A percentile compares a stretch with the other conserved stretches of the same genome.
These are phyloP conservation scores for Oemleria cerasiformis DNA, from an alignment of 306 rosid genomes.

Conservation along the genomic window DNA sequence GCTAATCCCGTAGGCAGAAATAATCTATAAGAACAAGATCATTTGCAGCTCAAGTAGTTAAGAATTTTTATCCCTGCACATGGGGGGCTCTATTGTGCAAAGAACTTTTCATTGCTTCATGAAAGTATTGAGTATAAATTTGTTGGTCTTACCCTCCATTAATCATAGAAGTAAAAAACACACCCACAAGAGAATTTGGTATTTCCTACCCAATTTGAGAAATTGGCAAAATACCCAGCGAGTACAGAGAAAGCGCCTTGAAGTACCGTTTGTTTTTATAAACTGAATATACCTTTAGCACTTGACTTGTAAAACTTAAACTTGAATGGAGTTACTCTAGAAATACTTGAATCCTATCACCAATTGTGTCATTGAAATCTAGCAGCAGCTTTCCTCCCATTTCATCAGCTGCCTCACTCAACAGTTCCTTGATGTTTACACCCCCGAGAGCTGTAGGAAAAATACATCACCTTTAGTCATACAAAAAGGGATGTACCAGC, in stretches of 20 bases:
- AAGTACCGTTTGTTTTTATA: not conserved
- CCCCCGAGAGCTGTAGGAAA: slow-evolving; percentile 72
- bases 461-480: slow-evolving; percentile 18
- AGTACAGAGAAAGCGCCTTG: not conserved
- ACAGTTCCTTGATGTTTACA: slow-evolving; percentile 69
- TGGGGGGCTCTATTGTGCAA: too few species aligned
- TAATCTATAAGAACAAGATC: too few species aligned
- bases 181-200: not conserved
- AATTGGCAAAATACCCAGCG: not conserved
- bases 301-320: not conserved
- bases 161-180: not conserved
- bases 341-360: slow-evolving; percentile 89
- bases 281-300: not conserved
- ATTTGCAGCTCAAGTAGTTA: too few species aligned
- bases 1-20: too few species aligned
- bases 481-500: slow-evolving; percentile 11
- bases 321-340: slow-evolving; percentile 45
- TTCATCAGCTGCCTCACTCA: slow-evolving; percentile 76
- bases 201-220: not conserved
- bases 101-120: too few species aligned
- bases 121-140: not conserved
- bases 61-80: too few species aligned
- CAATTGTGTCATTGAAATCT: slow-evolving; percentile 74
- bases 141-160: not conserved
- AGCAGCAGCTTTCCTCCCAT: slow-evolving; percentile 72